phyloP scores from a whole-genome alignment of 257 asterid genomes.

The Plectranthus barbatus region DNA sequence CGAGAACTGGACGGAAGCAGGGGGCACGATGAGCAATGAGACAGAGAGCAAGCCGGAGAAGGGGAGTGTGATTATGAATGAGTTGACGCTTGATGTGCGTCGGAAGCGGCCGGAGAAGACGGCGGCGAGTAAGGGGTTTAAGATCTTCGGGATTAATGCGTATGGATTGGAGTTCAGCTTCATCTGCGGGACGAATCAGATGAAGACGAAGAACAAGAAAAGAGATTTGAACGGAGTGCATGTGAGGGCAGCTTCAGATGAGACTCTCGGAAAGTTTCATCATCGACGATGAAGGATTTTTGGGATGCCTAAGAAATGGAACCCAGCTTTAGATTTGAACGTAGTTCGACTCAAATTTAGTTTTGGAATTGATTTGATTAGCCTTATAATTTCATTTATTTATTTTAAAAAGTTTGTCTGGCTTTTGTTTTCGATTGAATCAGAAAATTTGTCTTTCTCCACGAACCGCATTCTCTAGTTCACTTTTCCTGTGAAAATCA shows the following conservation, averaged over 20 bases:
- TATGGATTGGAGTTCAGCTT: slow-evolving; percentile 50
- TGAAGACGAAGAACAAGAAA: slow-evolving; percentile 20
- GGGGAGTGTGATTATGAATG: not conserved
- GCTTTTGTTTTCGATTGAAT: too few relatives aligned
- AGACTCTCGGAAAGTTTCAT: slow-evolving; percentile 16
- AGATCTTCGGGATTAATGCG: slow-evolving; percentile 46
- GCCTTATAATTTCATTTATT: not conserved
- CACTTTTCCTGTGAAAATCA: too few relatives aligned
- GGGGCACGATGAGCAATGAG: not conserved
- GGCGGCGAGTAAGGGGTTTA: slow-evolving; percentile 32
- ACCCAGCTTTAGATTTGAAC: not conserved
- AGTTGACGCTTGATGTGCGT: not conserved
- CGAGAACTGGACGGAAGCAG: slow-evolving; percentile 56
- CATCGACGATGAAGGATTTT: slow-evolving; percentile 2
- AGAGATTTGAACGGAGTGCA: slow-evolving; percentile 12
- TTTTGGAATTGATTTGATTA: not conserved
- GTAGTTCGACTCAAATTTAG: not conserved
- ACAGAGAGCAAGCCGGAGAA: not conserved
- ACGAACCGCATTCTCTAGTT: too few relatives aligned
- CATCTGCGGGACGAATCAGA: slow-evolving; percentile 34
- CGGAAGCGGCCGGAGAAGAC: slow-evolving; percentile 21
- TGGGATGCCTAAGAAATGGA: not conserved
- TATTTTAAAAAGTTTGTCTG: too few relatives aligned
- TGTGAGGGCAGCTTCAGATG: slow-evolving; percentile 15
- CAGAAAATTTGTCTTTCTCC: too few relatives aligned